Evolutionary conservation across 495 filamentous ascomycete species (phyloP).

Genomic region (Amniculicola lignicola): DNA sequence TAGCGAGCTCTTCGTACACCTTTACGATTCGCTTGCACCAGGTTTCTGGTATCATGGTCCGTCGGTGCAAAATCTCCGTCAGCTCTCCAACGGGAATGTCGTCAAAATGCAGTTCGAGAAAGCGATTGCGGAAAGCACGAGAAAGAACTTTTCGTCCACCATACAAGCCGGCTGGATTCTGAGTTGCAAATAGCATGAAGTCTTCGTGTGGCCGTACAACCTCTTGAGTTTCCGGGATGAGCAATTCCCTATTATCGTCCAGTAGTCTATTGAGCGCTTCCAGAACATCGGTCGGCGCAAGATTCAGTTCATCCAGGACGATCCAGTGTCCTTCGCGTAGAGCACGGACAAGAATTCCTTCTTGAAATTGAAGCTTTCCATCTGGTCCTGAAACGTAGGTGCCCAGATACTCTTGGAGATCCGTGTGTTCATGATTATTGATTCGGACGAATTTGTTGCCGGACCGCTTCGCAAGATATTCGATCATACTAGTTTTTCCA

Average conservation of each 20-base stretch:
- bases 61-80: constrained; percentile 83
- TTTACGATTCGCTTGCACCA: constrained; percentile 85
- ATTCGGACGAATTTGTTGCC: constrained; percentile 97
- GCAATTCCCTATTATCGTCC: constrained; percentile 95
- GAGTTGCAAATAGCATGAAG: constrained; percentile 99
- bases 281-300: constrained; percentile 93
- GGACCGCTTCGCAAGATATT: constrained; percentile 90
- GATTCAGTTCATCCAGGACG: constrained; percentile 92
- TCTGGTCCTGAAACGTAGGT: constrained; percentile 84
- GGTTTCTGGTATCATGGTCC: constrained; percentile 84
- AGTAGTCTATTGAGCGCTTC: constrained; percentile 92
- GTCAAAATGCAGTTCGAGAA: constrained; percentile 95
- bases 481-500: constrained; percentile 99
- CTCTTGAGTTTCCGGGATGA: constrained; percentile 96
- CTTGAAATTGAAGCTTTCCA: constrained; percentile 83
- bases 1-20: constrained; percentile 89
- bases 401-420: constrained; percentile 95
- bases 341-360: constrained; percentile 90
- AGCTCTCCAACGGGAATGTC: constrained; percentile 96
- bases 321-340: constrained; percentile 95
- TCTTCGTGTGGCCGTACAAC: constrained; percentile 84
- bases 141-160: constrained; percentile 91
- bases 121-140: constrained; percentile 92
- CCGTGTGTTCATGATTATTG: constrained; percentile 99
- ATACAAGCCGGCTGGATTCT: constrained; percentile 94